These are phyloP conservation scores for Dionaea muscipula DNA, from an alignment of 179 eudicot species.

Conservation along the genomic window DNA sequence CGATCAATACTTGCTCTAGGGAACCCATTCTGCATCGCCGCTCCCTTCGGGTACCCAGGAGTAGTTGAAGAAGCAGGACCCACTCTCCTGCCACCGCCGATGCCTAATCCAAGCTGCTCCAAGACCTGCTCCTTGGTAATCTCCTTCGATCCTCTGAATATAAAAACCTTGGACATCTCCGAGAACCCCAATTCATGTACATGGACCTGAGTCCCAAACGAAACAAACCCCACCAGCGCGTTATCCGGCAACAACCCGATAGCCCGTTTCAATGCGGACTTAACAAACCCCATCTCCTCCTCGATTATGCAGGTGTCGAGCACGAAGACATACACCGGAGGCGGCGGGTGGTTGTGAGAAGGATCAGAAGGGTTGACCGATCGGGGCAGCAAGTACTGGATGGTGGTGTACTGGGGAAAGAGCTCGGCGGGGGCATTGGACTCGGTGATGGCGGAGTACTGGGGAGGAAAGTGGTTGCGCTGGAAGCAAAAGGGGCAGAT, in stretches of 20 bases:
- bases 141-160: slow-evolving; percentile 75
- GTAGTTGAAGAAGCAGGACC: slow-evolving; percentile 11
- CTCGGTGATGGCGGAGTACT: slow-evolving; percentile 51
- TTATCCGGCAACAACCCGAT: slow-evolving; percentile 58
- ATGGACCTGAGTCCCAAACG: slow-evolving; percentile 93
- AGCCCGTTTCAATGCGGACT: slow-evolving; percentile 60
- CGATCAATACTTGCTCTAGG: slow-evolving; percentile 34
- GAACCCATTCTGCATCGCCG: slow-evolving; percentile 26
- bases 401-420: slow-evolving; percentile 60
- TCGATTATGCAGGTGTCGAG: slow-evolving; percentile 87
- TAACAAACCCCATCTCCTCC: slow-evolving; percentile 75
- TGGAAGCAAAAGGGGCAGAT: slow-evolving; percentile 88
- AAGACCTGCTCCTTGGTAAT: slow-evolving; percentile 68
- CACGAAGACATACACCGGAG: slow-evolving; percentile 53
- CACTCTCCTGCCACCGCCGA: slow-evolving; percentile 20
- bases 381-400: slow-evolving; percentile 36
- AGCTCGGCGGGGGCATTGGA: slow-evolving; percentile 76
- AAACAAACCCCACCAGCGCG: slow-evolving; percentile 70
- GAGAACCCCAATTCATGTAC: slow-evolving; percentile 82
- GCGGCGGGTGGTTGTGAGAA: not conserved
- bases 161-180: slow-evolving; percentile 76
- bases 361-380: not conserved
- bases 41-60: slow-evolving; percentile 27
- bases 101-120: slow-evolving; percentile 79
- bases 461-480: slow-evolving; percentile 77